These are phyloP conservation scores for Aaosphaeria pasadenensis DNA, from an alignment of 2,329 filamentous ascomycete species.

Conservation along the genomic window DNA sequence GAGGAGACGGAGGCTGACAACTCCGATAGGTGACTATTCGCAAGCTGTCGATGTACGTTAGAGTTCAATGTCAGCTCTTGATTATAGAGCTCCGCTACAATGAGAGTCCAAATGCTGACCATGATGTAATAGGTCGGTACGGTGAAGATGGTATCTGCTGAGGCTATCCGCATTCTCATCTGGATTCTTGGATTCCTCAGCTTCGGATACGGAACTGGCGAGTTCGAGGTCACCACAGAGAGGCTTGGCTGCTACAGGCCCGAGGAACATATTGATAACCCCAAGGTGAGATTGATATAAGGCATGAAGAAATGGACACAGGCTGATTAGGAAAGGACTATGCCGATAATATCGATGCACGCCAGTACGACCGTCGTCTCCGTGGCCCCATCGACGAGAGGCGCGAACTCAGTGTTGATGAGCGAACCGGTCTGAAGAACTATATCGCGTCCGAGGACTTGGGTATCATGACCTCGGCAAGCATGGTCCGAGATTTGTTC, in stretches of 20 bases:
- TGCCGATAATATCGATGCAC: slow-evolving; percentile 82
- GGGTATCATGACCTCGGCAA: slow-evolving; percentile 78
- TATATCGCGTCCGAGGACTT: slow-evolving; percentile 85
- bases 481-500: slow-evolving; percentile 73
- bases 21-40: slow-evolving; percentile 67
- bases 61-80: background rate
- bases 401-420: slow-evolving; percentile 75
- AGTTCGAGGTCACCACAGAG: slow-evolving; percentile 80
- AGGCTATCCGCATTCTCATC: slow-evolving; percentile 85
- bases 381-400: slow-evolving; percentile 78
- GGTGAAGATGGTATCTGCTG: slow-evolving; percentile 83
- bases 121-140: slow-evolving; percentile 59
- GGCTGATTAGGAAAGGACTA: slow-evolving; percentile 57
- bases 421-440: slow-evolving; percentile 69
- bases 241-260: slow-evolving; percentile 73
- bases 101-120: slow-evolving; percentile 1
- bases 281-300: slow-evolving; percentile 44
- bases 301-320: background rate
- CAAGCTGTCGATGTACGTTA: slow-evolving; percentile 74
- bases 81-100: background rate
- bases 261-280: slow-evolving; percentile 74
- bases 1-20: slow-evolving; percentile 56
- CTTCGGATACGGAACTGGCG: slow-evolving; percentile 78
- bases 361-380: slow-evolving; percentile 75
- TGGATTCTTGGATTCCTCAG: slow-evolving; percentile 88